Base-by-base conservation (phyloP, 768 basidiomycete species). In the Pleurotus djamor region DNA sequence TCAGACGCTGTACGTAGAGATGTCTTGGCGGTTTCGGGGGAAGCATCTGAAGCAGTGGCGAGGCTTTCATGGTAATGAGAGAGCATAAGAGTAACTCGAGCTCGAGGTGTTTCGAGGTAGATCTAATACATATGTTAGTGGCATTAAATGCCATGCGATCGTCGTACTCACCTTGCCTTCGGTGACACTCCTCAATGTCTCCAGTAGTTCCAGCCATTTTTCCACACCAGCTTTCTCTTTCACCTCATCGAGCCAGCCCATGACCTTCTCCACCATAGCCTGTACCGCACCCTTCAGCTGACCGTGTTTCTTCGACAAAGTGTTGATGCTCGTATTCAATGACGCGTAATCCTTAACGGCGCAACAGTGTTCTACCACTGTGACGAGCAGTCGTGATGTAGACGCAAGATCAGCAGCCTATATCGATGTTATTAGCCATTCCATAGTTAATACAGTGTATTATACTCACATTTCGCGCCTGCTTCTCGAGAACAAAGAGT, bases 101-200 rank as follows among this genome's bases (percentile, higher is more conserved):
- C 97, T 64, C 97, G 85, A 28, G 94, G 94, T 2, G 97, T 94
- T 78, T 99, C 97, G 50, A 99, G 79, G 79, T 95, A 98, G 62
- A 99, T 94, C 95, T 97, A 65, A 49, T 52, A 51, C 44, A 43
- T 13, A 50, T 9, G 10, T 34, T 57, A 37, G 49, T 32, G 13
- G 3, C 21, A 7, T 57, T 47, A 41, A 57, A 57, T 55, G 33
- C 12, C 7, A 14, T 10, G 34, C 8, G 5, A 32, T 14, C 5
- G 14, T 2, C 5, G 28, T 36, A 71, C 85, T 59, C 65, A 91
- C 96, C 86, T 98, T 99, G 55, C 97, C 97, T 77, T 99, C 97
- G 0, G 97, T 96, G 44, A 99, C 92, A 45, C 82, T 79, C 69
- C 96, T 84, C 64, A 99, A 72, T 4, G 94, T 96, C 74, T 96